Base-by-base conservation (phyloP, 2,329 filamentous ascomycete species). In the Fusarium camptoceras region DNA sequence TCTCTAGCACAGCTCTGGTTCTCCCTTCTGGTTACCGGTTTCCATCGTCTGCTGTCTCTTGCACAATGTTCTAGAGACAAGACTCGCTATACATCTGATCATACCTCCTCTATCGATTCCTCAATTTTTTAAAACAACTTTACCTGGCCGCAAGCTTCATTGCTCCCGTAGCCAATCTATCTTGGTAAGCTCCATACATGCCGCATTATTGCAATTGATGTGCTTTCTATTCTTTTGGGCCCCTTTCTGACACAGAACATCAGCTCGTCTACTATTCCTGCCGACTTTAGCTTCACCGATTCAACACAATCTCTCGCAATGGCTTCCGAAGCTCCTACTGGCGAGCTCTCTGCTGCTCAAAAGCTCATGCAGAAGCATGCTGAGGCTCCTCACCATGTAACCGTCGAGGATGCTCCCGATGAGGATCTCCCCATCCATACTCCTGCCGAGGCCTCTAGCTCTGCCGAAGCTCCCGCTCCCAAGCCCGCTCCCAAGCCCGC, bases 371-470 rank as follows among this genome's bases (percentile, higher is more conserved):
- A 90, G 77, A 86, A 89, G 80, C 91, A 92, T 73, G 81, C 79
- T 67, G 81, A 86, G 73, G 78, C 80, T 64, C 81, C 84, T 46
- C 86, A 85, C 67, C 86, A 89, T 75, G 87, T 88, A 71, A 94
- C 90, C 25, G 87, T 97, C 71, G 94, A 97, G 81, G 94, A 97
- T 50, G 89, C 88, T 41, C 85, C 87, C 28, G 94, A 97, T 77
- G 93, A 97, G 80, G 93, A 97, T 43, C 88, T 93, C 70, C 80
- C 80, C 83, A 87, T 81, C 83, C 87, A 74, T 83, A 55, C 87
- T 83, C 59, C 81, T 79, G 77, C 83, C 55, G 81, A 83, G 55
- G 79, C 79, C 70, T 81, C 83, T 55, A 81, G 85, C 58, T 82
- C 82, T 48, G 84, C 83, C 80, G 81, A 80, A 56, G 81, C 83